phyloP scores from a whole-genome alignment of 2,329 filamentous ascomycete species.

The Alternaria consortialis region DNA sequence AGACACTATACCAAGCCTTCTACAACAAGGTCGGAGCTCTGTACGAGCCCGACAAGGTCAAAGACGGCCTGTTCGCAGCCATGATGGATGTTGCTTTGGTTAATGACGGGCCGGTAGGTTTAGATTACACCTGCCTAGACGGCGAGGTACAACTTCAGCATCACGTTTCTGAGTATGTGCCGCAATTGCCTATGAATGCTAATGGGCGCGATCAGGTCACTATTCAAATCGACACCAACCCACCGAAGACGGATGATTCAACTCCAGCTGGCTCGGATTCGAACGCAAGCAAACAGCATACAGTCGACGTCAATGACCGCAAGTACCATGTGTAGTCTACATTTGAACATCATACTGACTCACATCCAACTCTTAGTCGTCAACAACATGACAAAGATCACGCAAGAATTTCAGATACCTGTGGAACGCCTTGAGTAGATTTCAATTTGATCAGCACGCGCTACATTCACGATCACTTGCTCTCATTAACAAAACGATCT shows the following conservation, averaged over 20 bases:
- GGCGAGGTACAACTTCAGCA: constrained; percentile 61
- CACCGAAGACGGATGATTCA: constrained; percentile 51
- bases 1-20: constrained; percentile 84
- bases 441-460: neutral
- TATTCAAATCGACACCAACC: constrained; percentile 59
- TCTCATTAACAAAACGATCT: neutral
- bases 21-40: constrained; percentile 75
- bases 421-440: constrained; percentile 45
- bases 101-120: constrained; percentile 80
- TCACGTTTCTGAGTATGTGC: constrained; percentile 3
- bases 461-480: neutral
- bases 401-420: constrained; percentile 46
- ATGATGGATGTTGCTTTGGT: constrained; percentile 98
- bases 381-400: constrained; percentile 44
- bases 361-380: constrained; percentile 16
- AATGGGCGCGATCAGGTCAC: constrained; percentile 53
- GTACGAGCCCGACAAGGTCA: constrained; percentile 78
- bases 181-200: neutral
- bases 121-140: constrained; percentile 66
- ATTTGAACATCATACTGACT: constrained; percentile 1
- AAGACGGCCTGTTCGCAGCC: constrained; percentile 96
- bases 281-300: constrained; percentile 10
- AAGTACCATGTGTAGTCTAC: constrained; percentile 8
- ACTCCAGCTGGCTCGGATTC: constrained; percentile 22
- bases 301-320: constrained; percentile 37